Conservation (phyloP, 352 stramenopile genomes). For the Globisporangium abappressorium region DNA sequence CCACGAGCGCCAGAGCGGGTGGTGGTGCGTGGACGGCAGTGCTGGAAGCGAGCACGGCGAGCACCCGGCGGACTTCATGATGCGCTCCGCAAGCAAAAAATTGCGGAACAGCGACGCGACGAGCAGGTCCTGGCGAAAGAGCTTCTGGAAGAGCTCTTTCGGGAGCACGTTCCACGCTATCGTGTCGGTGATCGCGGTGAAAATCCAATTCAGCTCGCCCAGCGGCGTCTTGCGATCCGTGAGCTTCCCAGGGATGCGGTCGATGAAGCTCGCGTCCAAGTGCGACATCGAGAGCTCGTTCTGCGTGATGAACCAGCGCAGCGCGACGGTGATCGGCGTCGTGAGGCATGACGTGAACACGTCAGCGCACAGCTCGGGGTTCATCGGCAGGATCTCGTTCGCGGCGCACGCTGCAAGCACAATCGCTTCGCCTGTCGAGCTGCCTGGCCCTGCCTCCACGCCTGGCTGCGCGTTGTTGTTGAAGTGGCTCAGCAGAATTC, state of each 20-base stretch:
- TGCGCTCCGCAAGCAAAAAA: slow-evolving; percentile 97
- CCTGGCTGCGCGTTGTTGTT: slow-evolving; percentile 14
- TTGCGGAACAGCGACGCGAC: slow-evolving; percentile 98
- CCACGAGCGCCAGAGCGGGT: slow-evolving; percentile 98
- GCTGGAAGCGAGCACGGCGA: slow-evolving; percentile 91
- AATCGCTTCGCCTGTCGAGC: slow-evolving; percentile 87
- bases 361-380: slow-evolving; percentile 97
- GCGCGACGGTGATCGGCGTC: slow-evolving; percentile 97
- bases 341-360: slow-evolving; percentile 99
- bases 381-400: slow-evolving; percentile 95
- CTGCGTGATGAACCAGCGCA: slow-evolving; percentile 97
- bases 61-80: slow-evolving; percentile 90
- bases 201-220: slow-evolving; percentile 99
- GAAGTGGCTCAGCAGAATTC: slow-evolving; percentile 95
- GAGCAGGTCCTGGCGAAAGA: slow-evolving; percentile 99
- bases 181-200: slow-evolving; percentile 99
- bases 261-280: slow-evolving; percentile 82
- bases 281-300: slow-evolving; percentile 89
- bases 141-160: slow-evolving; percentile 94
- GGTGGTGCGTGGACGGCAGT: slow-evolving; percentile 94
- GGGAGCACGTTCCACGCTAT: slow-evolving; percentile 99
- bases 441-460: slow-evolving; percentile 21
- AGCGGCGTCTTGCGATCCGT: slow-evolving; percentile 93
- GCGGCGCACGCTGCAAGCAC: slow-evolving; percentile 94
- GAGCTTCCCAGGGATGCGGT: slow-evolving; percentile 90